A percentile compares a stretch with the other conserved stretches of the same genome.
Evolutionary conservation across 2,329 filamentous ascomycete genomes (phyloP).

Genomic region (Fusarium citri): DNA sequence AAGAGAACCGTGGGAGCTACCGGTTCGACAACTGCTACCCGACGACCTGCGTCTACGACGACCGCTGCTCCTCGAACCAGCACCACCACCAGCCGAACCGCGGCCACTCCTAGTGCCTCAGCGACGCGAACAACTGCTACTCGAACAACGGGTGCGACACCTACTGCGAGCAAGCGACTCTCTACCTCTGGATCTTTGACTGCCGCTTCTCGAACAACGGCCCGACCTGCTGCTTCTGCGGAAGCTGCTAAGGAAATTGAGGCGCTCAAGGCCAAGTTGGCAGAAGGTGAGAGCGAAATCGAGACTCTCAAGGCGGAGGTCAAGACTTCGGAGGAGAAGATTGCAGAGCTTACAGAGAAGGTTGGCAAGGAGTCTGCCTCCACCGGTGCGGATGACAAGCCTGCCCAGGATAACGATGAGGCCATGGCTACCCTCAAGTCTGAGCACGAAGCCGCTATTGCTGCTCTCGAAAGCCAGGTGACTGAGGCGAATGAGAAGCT

Average conservation of each 20-base stretch:
- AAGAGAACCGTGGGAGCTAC: constrained; percentile 52
- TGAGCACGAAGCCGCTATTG: constrained; percentile 62
- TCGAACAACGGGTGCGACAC: constrained; percentile 55
- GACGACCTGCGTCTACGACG: constrained; percentile 51
- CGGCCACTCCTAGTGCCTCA: constrained; percentile 20
- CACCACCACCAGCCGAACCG: constrained; percentile 46
- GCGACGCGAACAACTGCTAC: constrained; percentile 47
- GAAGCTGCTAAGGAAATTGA: constrained; percentile 67
- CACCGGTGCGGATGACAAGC: constrained; percentile 55
- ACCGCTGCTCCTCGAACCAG: constrained; percentile 52
- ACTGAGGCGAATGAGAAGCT: constrained; percentile 64
- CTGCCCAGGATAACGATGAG: constrained; percentile 57
- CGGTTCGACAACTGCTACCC: constrained; percentile 48
- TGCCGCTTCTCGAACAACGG: constrained; percentile 51
- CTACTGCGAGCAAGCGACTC: constrained; percentile 65
- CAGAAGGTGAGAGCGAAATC: constrained; percentile 68
- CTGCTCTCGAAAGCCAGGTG: constrained; percentile 60
- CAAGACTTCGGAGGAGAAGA: constrained; percentile 65
- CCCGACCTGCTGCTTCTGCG: constrained; percentile 57
- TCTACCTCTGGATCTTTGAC: constrained; percentile 61
- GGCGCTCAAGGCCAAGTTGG: constrained; percentile 69
- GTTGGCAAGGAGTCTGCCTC: constrained; percentile 56
- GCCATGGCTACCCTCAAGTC: constrained; percentile 61
- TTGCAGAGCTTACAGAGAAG: constrained; percentile 65
- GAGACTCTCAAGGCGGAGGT: constrained; percentile 68